Evolutionary conservation across 257 asterid species (phyloP).

Genomic region (Capsicum baccatum): DNA sequence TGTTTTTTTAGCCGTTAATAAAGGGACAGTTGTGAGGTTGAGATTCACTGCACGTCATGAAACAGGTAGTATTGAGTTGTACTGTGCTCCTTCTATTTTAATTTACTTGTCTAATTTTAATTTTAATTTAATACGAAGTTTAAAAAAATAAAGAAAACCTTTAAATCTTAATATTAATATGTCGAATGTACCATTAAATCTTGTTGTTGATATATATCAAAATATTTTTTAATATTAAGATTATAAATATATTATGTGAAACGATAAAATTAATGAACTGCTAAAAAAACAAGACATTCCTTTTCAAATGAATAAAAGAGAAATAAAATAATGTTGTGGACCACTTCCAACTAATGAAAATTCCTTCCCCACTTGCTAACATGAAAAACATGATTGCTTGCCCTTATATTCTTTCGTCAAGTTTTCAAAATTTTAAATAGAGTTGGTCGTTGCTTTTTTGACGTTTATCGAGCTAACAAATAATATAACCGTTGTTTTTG

Average conservation of each 20-base stretch:
- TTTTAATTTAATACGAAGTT: too few relatives aligned
- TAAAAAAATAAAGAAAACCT: too few relatives aligned
- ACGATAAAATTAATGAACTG: too few relatives aligned
- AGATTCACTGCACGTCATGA: slow-evolving; percentile 41
- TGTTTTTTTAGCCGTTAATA: slow-evolving; percentile 40
- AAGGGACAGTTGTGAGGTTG: slow-evolving; percentile 50
- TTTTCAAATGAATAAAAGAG: too few relatives aligned
- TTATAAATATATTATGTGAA: too few relatives aligned
- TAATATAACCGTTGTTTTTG: slow-evolving; percentile 23
- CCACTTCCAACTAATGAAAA: slow-evolving; percentile 28
- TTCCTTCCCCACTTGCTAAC: slow-evolving; percentile 36
- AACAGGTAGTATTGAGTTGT: slow-evolving; percentile 59
- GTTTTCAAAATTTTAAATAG: slow-evolving; percentile 27
- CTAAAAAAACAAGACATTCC: too few relatives aligned
- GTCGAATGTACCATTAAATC: too few relatives aligned
- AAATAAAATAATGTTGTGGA: background rate
- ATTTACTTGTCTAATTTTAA: too few relatives aligned
- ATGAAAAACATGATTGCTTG: slow-evolving; percentile 42
- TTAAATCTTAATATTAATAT: too few relatives aligned
- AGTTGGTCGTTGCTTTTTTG: slow-evolving; percentile 33
- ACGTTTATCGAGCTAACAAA: background rate
- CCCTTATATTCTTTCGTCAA: background rate
- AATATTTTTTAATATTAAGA: too few relatives aligned
- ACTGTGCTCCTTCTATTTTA: background rate
- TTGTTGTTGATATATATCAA: too few relatives aligned